Evolutionary conservation across 2,329 filamentous ascomycete genomes (phyloP).

Genomic region (Metarhizium sp.): DNA sequence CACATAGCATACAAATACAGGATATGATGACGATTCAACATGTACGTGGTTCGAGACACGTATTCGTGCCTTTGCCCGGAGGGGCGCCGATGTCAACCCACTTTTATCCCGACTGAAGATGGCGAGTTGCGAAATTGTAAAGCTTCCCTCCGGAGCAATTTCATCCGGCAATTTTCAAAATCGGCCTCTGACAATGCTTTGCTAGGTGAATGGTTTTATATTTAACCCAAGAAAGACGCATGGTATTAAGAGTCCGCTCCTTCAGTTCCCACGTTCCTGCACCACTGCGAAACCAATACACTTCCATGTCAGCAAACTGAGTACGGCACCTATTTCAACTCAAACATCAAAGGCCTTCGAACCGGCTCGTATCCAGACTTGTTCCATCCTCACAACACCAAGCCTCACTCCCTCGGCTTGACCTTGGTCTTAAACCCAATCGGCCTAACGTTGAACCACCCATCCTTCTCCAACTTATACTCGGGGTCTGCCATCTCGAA

Average conservation of each 20-base stretch:
- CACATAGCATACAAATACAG: background rate
- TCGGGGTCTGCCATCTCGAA: constrained; percentile 31
- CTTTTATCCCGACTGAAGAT: background rate
- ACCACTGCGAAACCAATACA: background rate
- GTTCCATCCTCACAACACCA: background rate
- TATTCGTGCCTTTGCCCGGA: background rate
- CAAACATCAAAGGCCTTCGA: background rate
- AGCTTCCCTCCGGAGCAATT: no score
- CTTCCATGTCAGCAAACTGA: background rate
- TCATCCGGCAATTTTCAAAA: background rate
- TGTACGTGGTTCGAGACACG: no score
- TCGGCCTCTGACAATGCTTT: no score
- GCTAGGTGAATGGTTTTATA: no score
- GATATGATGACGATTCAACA: no score
- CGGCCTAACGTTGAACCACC: constrained; percentile 44
- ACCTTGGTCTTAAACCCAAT: constrained; percentile 34
- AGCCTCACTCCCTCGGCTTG: constrained; percentile 22
- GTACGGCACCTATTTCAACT: background rate
- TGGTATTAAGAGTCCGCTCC: no score
- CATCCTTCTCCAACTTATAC: constrained; percentile 35
- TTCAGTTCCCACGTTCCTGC: background rate
- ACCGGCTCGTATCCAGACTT: background rate
- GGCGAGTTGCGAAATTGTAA: no score
- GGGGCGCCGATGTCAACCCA: background rate
- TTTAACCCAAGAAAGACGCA: no score